Base-by-base conservation (phyloP, 106 monocot species). In the Apostasia shenzhenica region DNA sequence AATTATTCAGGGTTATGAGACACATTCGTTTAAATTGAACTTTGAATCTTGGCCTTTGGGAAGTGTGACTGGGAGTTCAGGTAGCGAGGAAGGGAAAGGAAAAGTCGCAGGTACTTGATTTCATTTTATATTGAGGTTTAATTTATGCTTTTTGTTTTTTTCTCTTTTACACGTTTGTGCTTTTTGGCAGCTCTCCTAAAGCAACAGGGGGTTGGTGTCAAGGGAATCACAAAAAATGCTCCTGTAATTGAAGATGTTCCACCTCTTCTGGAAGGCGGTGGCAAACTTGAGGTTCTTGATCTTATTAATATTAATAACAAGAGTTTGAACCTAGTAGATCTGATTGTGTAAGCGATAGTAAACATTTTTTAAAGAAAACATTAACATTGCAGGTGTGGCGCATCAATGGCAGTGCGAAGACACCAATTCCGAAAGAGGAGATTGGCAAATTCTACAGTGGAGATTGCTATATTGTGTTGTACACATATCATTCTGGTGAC, bases 371-470 rank as follows among this genome's bases (percentile, higher is more conserved):
- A 26, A 26, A 26, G 26, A 26, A 26, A 26, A 48, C 43, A 12
- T 43, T 53, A 53, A 49, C 73, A 13, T 55, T 66, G 6, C 48
- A 84, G 88, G 79, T 81, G 46, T 84, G 75, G 92, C 83, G 85
- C 71, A 87, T 99, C 59, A 90, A 93, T 81, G 92, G 92, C 12
- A 87, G 89, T 79, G 89, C 86, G 4, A 99, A 99, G 72, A 99
- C 72, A 8, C 71, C 82, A 67, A 43, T 99, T 73, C 70, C 79
- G 47, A 83, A 64, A 53, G 92, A 92, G 63, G 92, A 99, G 46
- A 82, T 90, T 67, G 97, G 97, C 58, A 99, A 90, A 87, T 92
- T 99, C 67, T 99, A 85, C 51, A 79, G 87, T 67, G 97, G 97
- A 48, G 97, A 99, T 70, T 99, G 92, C 61, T 99, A 90, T 75